phyloP scores from a whole-genome alignment of 192 early-diverging fungal genomes.

The Backusella sp. region DNA sequence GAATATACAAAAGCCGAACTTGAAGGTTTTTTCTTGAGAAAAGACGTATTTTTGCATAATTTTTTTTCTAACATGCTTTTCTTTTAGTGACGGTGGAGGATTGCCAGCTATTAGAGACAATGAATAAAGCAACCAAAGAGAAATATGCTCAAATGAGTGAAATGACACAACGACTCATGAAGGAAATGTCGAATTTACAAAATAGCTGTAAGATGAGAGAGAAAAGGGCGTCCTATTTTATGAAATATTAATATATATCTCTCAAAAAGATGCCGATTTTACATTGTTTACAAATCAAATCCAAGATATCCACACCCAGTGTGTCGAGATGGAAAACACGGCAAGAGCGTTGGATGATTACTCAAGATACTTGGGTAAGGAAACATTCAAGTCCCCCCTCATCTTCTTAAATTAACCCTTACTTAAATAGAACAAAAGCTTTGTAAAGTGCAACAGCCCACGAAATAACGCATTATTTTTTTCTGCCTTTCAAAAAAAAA shows the following conservation, averaged over 20 bases:
- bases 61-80: background rate
- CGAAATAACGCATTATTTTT: background rate
- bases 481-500: background rate
- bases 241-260: background rate
- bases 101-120: conserved; percentile 35
- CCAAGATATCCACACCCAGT: conserved; percentile 32
- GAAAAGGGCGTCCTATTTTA: background rate
- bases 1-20: conserved; percentile 36
- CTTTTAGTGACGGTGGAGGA: conserved; percentile 25
- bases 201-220: conserved; percentile 25
- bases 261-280: conserved; percentile 29
- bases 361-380: conserved; percentile 33
- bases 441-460: background rate
- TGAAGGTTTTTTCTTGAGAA: conserved; percentile 11
- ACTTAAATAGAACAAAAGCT: conserved; percentile 1
- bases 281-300: conserved; percentile 27
- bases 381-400: background rate
- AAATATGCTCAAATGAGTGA: conserved; percentile 36
- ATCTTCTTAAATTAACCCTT: background rate
- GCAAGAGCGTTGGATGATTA: conserved; percentile 35
- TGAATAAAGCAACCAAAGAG: conserved; percentile 36
- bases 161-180: conserved; percentile 36
- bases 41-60: background rate
- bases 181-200: conserved; percentile 39
- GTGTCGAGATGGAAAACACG: conserved; percentile 31